Evolutionary conservation across 345 rosid genomes (phyloP), one percentile per base, ranked within the genome.

Genomic region (Eucalyptus cladocalyx): DNA sequence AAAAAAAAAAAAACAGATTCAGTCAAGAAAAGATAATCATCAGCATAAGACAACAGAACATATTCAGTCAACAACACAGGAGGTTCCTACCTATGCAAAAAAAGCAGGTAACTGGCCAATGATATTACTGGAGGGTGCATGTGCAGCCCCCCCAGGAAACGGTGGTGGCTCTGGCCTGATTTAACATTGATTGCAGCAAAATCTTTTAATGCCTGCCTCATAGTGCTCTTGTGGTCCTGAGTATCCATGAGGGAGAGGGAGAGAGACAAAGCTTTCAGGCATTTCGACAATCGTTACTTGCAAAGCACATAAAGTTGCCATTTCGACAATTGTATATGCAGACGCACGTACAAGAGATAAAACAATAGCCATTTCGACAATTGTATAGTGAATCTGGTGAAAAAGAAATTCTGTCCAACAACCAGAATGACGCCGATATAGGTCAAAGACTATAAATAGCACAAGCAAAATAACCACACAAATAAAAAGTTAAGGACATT

Each of bases 391-490:
- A 97, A 96, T 89, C 92, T 96, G 86, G 87, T 90, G 91, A 93
- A 88, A 90, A 96, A 97, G 90, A 91, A 90, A 30, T 91, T 95
- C 99, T 97, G 96, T 89, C 86, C 90, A 90, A 69, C 80, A 80
- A 89, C 89, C 76, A 62, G 83, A 50, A 16, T 48, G 30, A 16
- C 88, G 50, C 47, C 83, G 28, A 37, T 51, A 53, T 16, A 72
- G 37, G 23, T 69, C 80, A 69, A 69, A 5, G 42, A 69, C 42
- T 17, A 18, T 69, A 69, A 69, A 69, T 32, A 69, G 42, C 80
- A 69, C 80, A 69, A 69, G 80, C 80, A 69, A 69, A 69, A 69
- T 17, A 69, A 17, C 42, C 80, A 69, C 80, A 32, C 80, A 69
- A 69, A 69, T 69, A 37, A 69, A 40, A 9, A 32, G 24, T 69